Evolutionary conservation across 345 rosid species (phyloP).

Genomic region (Murraya paniculata): DNA sequence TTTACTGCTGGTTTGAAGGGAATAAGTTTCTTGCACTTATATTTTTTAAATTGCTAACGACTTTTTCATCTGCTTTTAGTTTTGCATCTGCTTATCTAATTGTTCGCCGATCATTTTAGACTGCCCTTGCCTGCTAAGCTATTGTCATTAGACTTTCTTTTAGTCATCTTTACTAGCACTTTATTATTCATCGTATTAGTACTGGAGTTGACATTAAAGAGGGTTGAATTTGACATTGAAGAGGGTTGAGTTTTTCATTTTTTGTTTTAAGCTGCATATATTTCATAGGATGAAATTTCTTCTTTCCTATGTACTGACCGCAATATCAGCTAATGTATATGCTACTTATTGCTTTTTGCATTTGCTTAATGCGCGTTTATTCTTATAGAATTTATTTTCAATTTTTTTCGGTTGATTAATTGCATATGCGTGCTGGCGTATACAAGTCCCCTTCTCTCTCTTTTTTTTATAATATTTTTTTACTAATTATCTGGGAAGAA

Average conservation of each 20-base stretch:
- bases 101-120: neutral
- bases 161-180: neutral
- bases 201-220: neutral
- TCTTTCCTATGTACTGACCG: neutral
- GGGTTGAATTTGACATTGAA: neutral
- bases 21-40: neutral
- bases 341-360: neutral
- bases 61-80: too few relatives aligned
- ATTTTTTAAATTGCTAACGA: neutral
- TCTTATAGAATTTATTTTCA: neutral
- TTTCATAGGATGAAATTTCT: neutral
- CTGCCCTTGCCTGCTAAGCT: neutral
- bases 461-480: too few relatives aligned
- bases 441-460: neutral
- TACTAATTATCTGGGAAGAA: neutral
- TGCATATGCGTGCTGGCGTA: neutral
- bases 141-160: neutral
- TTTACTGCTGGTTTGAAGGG: neutral
- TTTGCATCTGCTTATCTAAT: too few relatives aligned
- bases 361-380: too few relatives aligned
- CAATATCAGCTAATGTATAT: neutral
- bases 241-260: too few relatives aligned
- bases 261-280: too few relatives aligned
- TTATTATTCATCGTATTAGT: too few relatives aligned
- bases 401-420: neutral